These are phyloP conservation scores for Syzygium syzygioides DNA, from an alignment of 441 rosid genomes.

Conservation along the genomic window DNA sequence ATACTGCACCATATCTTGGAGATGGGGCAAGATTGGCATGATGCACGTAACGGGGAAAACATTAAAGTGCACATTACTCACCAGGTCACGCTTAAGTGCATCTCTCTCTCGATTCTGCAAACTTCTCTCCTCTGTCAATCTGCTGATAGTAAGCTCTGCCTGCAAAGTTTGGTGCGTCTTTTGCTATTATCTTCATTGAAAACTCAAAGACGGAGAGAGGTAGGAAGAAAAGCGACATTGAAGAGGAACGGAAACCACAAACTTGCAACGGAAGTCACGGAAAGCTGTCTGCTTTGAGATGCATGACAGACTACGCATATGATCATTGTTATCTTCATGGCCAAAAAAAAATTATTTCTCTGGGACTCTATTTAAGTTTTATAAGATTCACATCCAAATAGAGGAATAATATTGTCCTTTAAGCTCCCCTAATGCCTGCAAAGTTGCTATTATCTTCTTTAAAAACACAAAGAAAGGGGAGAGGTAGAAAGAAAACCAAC, in stretches of 20 bases:
- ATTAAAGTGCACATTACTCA: conserved; percentile 11
- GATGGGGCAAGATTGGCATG: background rate
- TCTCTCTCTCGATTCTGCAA: conserved; percentile 27
- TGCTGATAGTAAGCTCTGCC: conserved; percentile 37
- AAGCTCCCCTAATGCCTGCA: background rate
- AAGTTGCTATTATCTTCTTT: background rate
- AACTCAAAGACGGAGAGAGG: background rate
- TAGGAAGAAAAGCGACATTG: background rate
- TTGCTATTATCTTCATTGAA: background rate
- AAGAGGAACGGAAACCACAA: background rate
- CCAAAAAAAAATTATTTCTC: background rate
- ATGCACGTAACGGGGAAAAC: background rate
- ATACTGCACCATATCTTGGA: background rate
- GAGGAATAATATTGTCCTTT: background rate
- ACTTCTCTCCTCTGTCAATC: conserved; percentile 34
- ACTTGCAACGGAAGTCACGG: background rate
- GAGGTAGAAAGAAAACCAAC: background rate
- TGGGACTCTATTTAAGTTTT: background rate
- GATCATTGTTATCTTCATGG: background rate
- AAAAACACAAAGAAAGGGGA: background rate
- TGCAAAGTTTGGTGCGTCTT: background rate
- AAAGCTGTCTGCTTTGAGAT: background rate
- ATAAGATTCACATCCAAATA: background rate
- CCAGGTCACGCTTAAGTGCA: conserved; percentile 27
- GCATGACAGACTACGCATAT: background rate